Evolutionary conservation across 2,329 filamentous ascomycete genomes (phyloP).

Genomic region (Xylaria digitata): DNA sequence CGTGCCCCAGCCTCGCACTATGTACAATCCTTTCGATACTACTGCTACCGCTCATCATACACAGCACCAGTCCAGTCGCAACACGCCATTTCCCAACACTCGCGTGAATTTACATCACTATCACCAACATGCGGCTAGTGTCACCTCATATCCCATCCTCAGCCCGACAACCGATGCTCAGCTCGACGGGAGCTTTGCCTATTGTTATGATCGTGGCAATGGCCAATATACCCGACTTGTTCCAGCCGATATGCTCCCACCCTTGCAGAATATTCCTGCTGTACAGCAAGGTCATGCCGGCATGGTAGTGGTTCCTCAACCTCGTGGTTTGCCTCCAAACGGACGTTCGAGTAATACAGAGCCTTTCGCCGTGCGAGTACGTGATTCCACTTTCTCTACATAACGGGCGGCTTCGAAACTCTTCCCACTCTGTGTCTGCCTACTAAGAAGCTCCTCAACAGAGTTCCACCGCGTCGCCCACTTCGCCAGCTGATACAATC

Average conservation of each 20-base stretch:
- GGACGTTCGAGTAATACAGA: slow-evolving; percentile 55
- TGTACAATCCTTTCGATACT: slow-evolving; percentile 41
- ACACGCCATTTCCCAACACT: slow-evolving; percentile 32
- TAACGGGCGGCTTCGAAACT: not conserved
- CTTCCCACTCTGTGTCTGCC: slow-evolving; percentile 12
- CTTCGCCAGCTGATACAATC: slow-evolving; percentile 47
- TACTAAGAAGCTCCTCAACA: slow-evolving; percentile 33
- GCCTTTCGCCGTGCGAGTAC: slow-evolving; percentile 55
- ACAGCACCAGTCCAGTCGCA: slow-evolving; percentile 28
- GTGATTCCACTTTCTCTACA: slow-evolving; percentile 39
- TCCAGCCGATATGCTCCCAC: slow-evolving; percentile 65
- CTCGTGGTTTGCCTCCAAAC: slow-evolving; percentile 53
- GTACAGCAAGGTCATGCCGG: slow-evolving; percentile 54
- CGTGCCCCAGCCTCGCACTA: slow-evolving; percentile 28
- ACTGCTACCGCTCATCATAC: slow-evolving; percentile 16
- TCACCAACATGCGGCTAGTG: slow-evolving; percentile 16
- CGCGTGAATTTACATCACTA: slow-evolving; percentile 38
- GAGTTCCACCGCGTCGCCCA: slow-evolving; percentile 43
- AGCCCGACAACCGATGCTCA: slow-evolving; percentile 41
- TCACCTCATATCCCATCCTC: slow-evolving; percentile 33
- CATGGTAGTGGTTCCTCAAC: slow-evolving; percentile 61
- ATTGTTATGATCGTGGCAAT: slow-evolving; percentile 65
- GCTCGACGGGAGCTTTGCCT: slow-evolving; percentile 55
- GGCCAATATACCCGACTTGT: slow-evolving; percentile 66
- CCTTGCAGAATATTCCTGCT: slow-evolving; percentile 58